Percentiles rank a stretch among this genome's conserved stretches.
Conservation (phyloP, 129 eudicot species). For the Heracleum sosnowskyi region DNA sequence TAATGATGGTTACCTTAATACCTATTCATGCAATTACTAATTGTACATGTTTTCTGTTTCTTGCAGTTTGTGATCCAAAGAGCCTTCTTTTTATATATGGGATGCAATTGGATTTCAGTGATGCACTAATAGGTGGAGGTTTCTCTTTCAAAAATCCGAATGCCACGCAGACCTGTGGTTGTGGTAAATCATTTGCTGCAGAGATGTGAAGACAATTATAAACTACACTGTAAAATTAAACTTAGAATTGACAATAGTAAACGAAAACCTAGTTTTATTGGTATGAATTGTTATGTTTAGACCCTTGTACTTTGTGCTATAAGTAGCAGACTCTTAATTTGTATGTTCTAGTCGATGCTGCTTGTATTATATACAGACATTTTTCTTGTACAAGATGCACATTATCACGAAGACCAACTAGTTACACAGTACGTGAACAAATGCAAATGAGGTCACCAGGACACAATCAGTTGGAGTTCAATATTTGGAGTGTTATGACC, state of each 20-base stretch:
- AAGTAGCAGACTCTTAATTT: not conserved
- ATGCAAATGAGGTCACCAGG: not conserved
- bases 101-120: conserved; percentile 94
- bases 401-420: not conserved
- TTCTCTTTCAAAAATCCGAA: conserved; percentile 91
- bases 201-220: conserved; percentile 40
- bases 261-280: not conserved
- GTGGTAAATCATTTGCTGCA: conserved; percentile 95
- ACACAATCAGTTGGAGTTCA: not conserved
- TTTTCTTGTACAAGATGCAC: not conserved
- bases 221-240: not conserved
- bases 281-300: not conserved
- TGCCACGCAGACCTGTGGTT: conserved; percentile 96
- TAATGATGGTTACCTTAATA: not conserved
- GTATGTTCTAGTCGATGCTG: not conserved
- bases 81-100: conserved; percentile 91
- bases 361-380: not conserved
- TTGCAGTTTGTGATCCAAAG: conserved; percentile 98
- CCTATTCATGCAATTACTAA: conserved; percentile 9
- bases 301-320: not conserved
- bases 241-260: not conserved
- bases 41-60: not conserved
- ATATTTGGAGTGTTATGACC: not conserved
- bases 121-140: conserved; percentile 99
- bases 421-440: not conserved